Conservation (phyloP, 495 filamentous ascomycete genomes). For the Monascus purpureus region DNA sequence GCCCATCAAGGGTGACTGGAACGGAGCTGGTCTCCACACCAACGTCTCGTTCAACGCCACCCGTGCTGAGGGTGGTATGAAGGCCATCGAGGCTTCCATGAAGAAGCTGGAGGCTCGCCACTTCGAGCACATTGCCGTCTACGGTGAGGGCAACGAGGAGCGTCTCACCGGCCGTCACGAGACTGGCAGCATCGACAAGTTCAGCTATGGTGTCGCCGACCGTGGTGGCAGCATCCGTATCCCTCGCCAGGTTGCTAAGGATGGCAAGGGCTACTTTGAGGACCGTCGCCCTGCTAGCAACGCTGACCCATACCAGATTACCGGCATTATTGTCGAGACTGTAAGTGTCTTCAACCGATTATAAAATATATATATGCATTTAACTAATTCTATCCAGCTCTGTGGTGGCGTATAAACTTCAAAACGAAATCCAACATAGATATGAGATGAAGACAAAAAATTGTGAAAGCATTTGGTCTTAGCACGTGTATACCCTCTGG, state of each 20-base stretch:
- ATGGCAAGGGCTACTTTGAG: slow-evolving; percentile 98
- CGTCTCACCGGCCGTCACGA: slow-evolving; percentile 94
- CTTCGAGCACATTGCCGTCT: slow-evolving; percentile 90
- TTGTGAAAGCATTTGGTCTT: slow-evolving; percentile 25
- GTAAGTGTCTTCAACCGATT: too few species aligned
- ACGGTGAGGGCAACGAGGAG: slow-evolving; percentile 83
- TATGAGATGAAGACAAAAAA: slow-evolving; percentile 3
- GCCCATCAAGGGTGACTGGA: slow-evolving; percentile 98
- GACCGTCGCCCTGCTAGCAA: slow-evolving; percentile 92
- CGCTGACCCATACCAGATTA: slow-evolving; percentile 93
- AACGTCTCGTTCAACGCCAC: slow-evolving; percentile 84
- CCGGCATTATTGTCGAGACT: slow-evolving; percentile 81
- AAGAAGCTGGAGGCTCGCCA: slow-evolving; percentile 83
- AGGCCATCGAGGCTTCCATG: slow-evolving; percentile 74
- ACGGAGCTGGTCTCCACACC: slow-evolving; percentile 95
- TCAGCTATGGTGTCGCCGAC: slow-evolving; percentile 92
- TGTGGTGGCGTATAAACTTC: slow-evolving; percentile 30
- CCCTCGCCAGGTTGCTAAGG: slow-evolving; percentile 75
- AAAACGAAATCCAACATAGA: slow-evolving; percentile 14
- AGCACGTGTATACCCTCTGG: slow-evolving; percentile 36
- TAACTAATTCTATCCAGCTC: slow-evolving; percentile 14
- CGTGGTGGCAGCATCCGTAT: slow-evolving; percentile 90
- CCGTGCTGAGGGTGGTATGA: slow-evolving; percentile 88
- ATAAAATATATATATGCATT: too few species aligned
- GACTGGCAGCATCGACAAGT: slow-evolving; percentile 86